Percentiles rank a stretch among this genome's conserved stretches.
Evolutionary conservation across 2,329 filamentous ascomycete species (phyloP).

Genomic region (Alternaria solani): DNA sequence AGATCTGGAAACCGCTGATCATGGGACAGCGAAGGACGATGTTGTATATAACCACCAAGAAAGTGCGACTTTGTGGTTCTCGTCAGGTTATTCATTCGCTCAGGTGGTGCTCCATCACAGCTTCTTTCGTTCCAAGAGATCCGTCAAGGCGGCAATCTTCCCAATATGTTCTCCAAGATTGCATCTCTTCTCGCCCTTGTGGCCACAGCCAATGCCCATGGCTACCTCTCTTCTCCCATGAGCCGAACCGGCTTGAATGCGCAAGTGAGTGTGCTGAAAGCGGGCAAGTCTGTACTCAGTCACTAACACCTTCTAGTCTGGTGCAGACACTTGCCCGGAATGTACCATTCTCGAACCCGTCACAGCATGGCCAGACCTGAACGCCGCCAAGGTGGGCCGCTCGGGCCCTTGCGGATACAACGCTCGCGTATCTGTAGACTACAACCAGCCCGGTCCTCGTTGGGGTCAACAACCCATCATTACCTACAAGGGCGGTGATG

Average conservation of each 20-base stretch:
- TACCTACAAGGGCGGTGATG: slow-evolving; percentile 41
- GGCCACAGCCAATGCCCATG: slow-evolving; percentile 37
- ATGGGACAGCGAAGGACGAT: neutral
- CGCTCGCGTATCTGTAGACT: slow-evolving; percentile 45
- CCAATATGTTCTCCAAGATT: slow-evolving; percentile 30
- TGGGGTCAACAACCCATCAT: slow-evolving; percentile 43
- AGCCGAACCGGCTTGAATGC: slow-evolving; percentile 47
- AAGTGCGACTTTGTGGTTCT: neutral
- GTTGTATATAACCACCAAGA: slow-evolving; percentile 7
- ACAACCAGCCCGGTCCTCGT: slow-evolving; percentile 43
- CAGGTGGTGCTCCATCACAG: neutral
- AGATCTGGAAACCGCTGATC: neutral
- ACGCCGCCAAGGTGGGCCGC: slow-evolving; percentile 39
- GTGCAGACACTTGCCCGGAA: slow-evolving; percentile 45
- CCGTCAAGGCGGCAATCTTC: neutral
- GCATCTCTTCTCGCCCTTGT: slow-evolving; percentile 30
- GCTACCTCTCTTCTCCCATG: slow-evolving; percentile 44
- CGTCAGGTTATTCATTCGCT: neutral
- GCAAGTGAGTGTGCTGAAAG: slow-evolving; percentile 20
- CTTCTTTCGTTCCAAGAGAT: neutral
- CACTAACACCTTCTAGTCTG: slow-evolving; percentile 19
- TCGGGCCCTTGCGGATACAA: slow-evolving; percentile 48
- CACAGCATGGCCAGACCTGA: slow-evolving; percentile 43
- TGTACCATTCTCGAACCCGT: slow-evolving; percentile 48
- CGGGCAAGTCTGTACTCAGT: neutral